phyloP scores from a whole-genome alignment of 1,139 yeast genomes.

The Debaryomycetaceae sp. region DNA sequence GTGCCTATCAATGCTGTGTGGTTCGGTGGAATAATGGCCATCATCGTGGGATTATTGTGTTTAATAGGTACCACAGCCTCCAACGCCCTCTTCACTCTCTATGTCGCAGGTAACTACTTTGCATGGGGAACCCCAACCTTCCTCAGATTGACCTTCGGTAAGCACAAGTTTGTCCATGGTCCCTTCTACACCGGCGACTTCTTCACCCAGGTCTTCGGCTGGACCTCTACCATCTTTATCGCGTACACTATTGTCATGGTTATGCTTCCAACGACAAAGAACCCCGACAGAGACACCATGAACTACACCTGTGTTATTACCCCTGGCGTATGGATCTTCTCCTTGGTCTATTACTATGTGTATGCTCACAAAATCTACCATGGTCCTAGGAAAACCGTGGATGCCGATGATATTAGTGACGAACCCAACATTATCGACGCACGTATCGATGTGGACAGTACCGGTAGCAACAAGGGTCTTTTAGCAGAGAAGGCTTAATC shows the following conservation, averaged over 20 bases:
- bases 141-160: slow-evolving; percentile 44
- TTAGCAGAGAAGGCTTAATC: not conserved
- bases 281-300: slow-evolving; percentile 43
- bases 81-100: slow-evolving; percentile 54
- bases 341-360: slow-evolving; percentile 40
- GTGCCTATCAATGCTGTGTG: slow-evolving; percentile 57
- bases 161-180: slow-evolving; percentile 53
- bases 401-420: not conserved
- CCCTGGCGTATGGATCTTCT: slow-evolving; percentile 35
- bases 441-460: not conserved
- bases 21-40: slow-evolving; percentile 40
- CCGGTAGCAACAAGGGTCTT: not conserved
- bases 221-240: slow-evolving; percentile 31
- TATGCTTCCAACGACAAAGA: slow-evolving; percentile 41
- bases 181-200: slow-evolving; percentile 52
- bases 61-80: slow-evolving; percentile 55
- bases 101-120: slow-evolving; percentile 58
- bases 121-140: slow-evolving; percentile 60
- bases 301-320: slow-evolving; percentile 60
- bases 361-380: slow-evolving; percentile 37
- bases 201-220: slow-evolving; percentile 40
- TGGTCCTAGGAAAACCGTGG: slow-evolving; percentile 4
- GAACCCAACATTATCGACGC: not conserved
- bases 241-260: slow-evolving; percentile 42
- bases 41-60: slow-evolving; percentile 49